phyloP scores from a whole-genome alignment of 179 eudicot genomes.

The Corrigiola litoralis region DNA sequence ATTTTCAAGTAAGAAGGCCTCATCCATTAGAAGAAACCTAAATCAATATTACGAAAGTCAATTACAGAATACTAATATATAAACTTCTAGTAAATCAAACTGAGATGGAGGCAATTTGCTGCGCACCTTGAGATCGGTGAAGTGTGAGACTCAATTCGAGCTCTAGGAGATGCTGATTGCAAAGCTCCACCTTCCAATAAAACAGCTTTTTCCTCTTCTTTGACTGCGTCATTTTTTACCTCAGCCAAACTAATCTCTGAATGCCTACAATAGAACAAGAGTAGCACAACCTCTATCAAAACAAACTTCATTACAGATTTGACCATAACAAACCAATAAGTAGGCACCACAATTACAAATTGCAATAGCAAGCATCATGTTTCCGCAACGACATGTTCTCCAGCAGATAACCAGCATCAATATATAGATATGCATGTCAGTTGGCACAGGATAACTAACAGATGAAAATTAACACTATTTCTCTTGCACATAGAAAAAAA shows the following conservation, averaged over 20 bases:
- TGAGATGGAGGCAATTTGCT: constrained; percentile 1
- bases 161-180: constrained; percentile 28
- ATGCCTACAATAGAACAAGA: constrained; percentile 19
- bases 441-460: not conserved
- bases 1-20: constrained; percentile 40
- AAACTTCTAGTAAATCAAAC: not conserved
- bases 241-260: constrained; percentile 36
- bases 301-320: not conserved
- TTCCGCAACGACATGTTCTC: not conserved
- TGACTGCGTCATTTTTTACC: constrained; percentile 21
- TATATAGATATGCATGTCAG: not conserved
- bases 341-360: constrained; percentile 2
- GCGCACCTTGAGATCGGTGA: constrained; percentile 37
- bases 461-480: not conserved
- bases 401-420: not conserved
- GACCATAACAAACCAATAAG: not conserved
- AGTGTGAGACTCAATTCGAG: constrained; percentile 27
- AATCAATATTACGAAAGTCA: not conserved
- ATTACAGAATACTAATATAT: constrained; percentile 3
- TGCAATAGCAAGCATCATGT: not conserved
- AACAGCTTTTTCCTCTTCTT: constrained; percentile 31
- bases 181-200: constrained; percentile 33
- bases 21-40: constrained; percentile 43
- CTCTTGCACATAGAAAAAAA: not conserved
- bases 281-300: not conserved